phyloP scores from a whole-genome alignment of 2,329 filamentous ascomycete species.

The Lecanoromycetidae sp. region DNA sequence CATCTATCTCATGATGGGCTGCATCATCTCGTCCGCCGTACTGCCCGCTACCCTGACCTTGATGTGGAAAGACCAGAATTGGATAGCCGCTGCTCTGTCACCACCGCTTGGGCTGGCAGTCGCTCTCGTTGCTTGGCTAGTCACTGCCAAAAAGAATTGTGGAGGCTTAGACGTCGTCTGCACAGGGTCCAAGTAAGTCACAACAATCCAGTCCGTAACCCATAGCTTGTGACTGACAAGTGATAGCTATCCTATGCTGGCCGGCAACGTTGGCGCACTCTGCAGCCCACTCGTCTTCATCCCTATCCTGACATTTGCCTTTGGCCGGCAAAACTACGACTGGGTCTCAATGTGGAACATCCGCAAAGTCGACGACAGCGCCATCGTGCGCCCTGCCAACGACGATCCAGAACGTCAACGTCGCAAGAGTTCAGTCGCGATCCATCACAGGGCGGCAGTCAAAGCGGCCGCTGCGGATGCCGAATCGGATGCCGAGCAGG shows the following conservation, averaged over 20 bases:
- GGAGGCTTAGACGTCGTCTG: slow-evolving; percentile 58
- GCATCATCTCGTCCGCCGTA: slow-evolving; percentile 76
- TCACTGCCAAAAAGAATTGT: slow-evolving; percentile 58
- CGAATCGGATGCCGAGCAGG: slow-evolving; percentile 35
- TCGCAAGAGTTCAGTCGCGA: slow-evolving; percentile 57
- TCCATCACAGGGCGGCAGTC: slow-evolving; percentile 46
- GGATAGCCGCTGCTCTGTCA: slow-evolving; percentile 57
- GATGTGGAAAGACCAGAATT: slow-evolving; percentile 69
- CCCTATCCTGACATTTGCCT: slow-evolving; percentile 59
- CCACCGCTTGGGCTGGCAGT: slow-evolving; percentile 58
- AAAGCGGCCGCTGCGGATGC: slow-evolving; percentile 23
- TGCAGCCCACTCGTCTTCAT: slow-evolving; percentile 65
- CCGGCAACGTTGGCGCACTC: slow-evolving; percentile 71
- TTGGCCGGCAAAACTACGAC: slow-evolving; percentile 68
- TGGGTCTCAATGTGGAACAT: slow-evolving; percentile 83
- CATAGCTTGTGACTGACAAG: neutral
- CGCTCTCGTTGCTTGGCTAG: slow-evolving; percentile 64
- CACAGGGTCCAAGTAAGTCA: slow-evolving; percentile 60
- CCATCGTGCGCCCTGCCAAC: slow-evolving; percentile 62
- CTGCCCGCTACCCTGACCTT: slow-evolving; percentile 71
- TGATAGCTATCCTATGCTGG: slow-evolving; percentile 61
- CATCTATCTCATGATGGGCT: slow-evolving; percentile 80
- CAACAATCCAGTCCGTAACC: slow-evolving; percentile 7
- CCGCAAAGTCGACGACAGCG: too few relatives aligned
- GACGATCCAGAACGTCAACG: slow-evolving; percentile 66